Evolutionary conservation across 208 protist species (phyloP).

Genomic region (Leishmania arabica): DNA sequence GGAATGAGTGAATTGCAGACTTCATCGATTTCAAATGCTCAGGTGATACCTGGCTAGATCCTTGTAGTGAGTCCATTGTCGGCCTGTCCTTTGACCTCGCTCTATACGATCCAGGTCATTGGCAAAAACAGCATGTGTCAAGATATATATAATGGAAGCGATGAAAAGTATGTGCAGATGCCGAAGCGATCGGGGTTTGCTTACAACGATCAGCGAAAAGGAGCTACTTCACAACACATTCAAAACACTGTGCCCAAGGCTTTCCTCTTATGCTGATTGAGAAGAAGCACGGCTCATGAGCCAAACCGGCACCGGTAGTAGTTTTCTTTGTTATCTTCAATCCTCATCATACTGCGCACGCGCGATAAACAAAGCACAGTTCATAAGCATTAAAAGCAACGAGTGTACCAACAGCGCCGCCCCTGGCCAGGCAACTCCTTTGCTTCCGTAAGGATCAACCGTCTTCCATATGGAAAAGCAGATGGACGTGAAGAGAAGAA

Average conservation of each 20-base stretch:
- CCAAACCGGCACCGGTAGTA: not conserved
- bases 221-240: not conserved
- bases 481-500: constrained; percentile 57
- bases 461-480: constrained; percentile 59
- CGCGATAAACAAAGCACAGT: constrained; percentile 21
- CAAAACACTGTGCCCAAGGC: not conserved
- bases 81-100: not conserved
- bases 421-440: constrained; percentile 40
- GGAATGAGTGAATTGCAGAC: constrained; percentile 78
- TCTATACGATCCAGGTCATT: not conserved
- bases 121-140: not conserved
- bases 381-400: constrained; percentile 47
- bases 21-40: constrained; percentile 77
- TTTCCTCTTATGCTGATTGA: not conserved
- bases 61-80: constrained; percentile 36
- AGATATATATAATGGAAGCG: not conserved
- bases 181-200: not conserved
- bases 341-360: constrained; percentile 19
- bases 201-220: not conserved
- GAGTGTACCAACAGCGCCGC: constrained; percentile 49
- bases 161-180: not conserved
- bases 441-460: constrained; percentile 47
- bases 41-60: constrained; percentile 27
- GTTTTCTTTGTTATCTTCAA: constrained; percentile 2
- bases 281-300: not conserved